Evolutionary conservation across 2,329 filamentous ascomycete genomes (phyloP).

Genomic region (Cercospora sp.): DNA sequence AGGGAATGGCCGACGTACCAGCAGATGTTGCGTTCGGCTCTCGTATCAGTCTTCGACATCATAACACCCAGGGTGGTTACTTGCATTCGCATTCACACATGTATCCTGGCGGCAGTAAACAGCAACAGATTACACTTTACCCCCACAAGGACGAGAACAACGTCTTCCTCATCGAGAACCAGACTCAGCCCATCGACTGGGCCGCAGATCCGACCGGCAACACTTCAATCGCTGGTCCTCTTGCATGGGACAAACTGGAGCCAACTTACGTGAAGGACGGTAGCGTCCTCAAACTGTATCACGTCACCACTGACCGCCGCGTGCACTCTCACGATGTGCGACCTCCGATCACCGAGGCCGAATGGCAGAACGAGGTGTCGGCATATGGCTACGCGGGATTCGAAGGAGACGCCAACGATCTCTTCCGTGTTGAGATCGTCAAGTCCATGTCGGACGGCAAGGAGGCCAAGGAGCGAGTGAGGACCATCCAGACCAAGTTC

Average conservation of each 20-base stretch:
- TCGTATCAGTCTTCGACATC: constrained; percentile 81
- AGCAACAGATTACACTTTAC: constrained; percentile 97
- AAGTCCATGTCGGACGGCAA: constrained; percentile 80
- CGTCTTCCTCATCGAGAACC: constrained; percentile 89
- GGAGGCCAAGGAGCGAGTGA: constrained; percentile 77
- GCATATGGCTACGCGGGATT: constrained; percentile 98
- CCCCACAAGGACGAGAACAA: constrained; percentile 99
- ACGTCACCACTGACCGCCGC: constrained; percentile 78
- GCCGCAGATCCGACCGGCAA: constrained; percentile 51
- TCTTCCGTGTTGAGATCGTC: constrained; percentile 92
- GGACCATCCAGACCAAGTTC: constrained; percentile 97
- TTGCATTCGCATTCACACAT: constrained; percentile 95
- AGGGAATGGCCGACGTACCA: constrained; percentile 92
- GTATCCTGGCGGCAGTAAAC: constrained; percentile 96
- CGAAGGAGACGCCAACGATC: constrained; percentile 92
- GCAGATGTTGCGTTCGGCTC: constrained; percentile 90
- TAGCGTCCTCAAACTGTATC: constrained; percentile 78
- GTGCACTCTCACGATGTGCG: constrained; percentile 96
- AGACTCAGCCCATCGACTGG: constrained; percentile 77
- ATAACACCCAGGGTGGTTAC: constrained; percentile 97
- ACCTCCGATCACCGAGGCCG: constrained; percentile 78
- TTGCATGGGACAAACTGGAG: constrained; percentile 75
- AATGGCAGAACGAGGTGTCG: constrained; percentile 60
- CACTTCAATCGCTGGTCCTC: constrained; percentile 73
- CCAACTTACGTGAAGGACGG: constrained; percentile 78